A percentile compares a stretch with the other conserved stretches of the same genome.
These are phyloP conservation scores for Leccinum disarticulatum DNA, from an alignment of 768 basidiomycete species.

Conservation along the genomic window DNA sequence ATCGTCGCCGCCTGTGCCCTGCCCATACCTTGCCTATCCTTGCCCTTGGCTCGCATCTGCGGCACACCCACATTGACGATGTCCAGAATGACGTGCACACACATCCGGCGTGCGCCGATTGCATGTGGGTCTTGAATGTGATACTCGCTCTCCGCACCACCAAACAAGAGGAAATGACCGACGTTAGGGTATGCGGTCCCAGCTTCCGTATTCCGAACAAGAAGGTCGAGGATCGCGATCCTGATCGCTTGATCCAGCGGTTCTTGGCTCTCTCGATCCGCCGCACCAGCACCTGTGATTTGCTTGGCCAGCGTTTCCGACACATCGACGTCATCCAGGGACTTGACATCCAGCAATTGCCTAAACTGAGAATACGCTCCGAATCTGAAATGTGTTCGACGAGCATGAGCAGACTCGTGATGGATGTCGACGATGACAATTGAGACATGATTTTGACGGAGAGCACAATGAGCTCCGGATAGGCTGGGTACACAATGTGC, in stretches of 20 bases:
- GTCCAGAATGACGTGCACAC: no score
- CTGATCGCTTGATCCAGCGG: conserved; percentile 67
- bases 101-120: no score
- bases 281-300: conserved; percentile 72
- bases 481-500: conserved; percentile 65
- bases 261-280: conserved; percentile 46
- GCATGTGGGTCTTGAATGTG: no score
- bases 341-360: conserved; percentile 62
- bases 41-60: conserved; percentile 45
- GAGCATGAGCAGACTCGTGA: conserved; percentile 78
- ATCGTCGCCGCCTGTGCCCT: conserved; percentile 26
- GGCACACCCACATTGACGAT: conserved; percentile 75
- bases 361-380: conserved; percentile 81
- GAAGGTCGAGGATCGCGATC: conserved; percentile 74
- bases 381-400: conserved; percentile 86
- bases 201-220: conserved; percentile 72
- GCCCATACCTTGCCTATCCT: conserved; percentile 34
- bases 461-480: conserved; percentile 73
- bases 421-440: conserved; percentile 64
- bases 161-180: conserved; percentile 84
- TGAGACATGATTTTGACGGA: conserved; percentile 73
- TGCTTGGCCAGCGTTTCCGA: conserved; percentile 63
- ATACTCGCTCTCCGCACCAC: no score
- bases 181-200: conserved; percentile 73
- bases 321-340: conserved; percentile 55